These are phyloP conservation scores for Orychophragmus violaceus DNA, from an alignment of 345 rosid species.

Conservation along the genomic window DNA sequence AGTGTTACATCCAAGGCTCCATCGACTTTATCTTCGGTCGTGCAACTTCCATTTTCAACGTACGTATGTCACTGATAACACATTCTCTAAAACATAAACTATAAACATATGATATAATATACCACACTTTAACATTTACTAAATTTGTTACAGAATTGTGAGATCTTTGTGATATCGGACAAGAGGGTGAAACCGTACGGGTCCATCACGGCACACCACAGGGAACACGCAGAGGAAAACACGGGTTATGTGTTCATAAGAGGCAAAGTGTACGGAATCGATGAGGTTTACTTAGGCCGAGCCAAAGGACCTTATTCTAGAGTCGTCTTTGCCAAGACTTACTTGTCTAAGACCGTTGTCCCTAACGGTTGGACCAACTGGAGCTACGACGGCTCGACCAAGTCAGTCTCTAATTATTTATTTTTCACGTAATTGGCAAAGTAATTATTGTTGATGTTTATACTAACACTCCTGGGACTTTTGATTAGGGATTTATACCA, in stretches of 20 bases:
- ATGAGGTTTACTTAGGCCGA: conserved; percentile 57
- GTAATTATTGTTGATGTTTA: background rate
- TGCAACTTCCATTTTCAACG: conserved; percentile 62
- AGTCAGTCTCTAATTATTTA: conserved; percentile 37
- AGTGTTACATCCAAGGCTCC: conserved; percentile 86
- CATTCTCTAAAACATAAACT: background rate
- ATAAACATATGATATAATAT: background rate
- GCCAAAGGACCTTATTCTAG: conserved; percentile 76
- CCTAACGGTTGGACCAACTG: conserved; percentile 79
- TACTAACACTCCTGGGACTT: background rate
- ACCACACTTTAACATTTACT: background rate
- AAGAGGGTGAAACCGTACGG: conserved; percentile 63
- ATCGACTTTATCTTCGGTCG: conserved; percentile 95
- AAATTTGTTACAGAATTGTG: conserved; percentile 43
- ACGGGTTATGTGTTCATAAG: conserved; percentile 70
- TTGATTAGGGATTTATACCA: conserved; percentile 49
- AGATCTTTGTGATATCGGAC: conserved; percentile 71
- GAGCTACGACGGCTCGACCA: conserved; percentile 53
- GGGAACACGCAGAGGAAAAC: conserved; percentile 39
- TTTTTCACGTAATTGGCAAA: background rate
- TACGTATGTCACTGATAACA: conserved; percentile 14
- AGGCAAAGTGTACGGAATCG: conserved; percentile 67
- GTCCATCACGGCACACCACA: conserved; percentile 76
- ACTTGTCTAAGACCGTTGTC: conserved; percentile 63
- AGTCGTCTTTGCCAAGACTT: conserved; percentile 53